Evolutionary conservation across 225 moss, liverwort and hornwort species (phyloP).

Genomic region (Polytrichum commune): DNA sequence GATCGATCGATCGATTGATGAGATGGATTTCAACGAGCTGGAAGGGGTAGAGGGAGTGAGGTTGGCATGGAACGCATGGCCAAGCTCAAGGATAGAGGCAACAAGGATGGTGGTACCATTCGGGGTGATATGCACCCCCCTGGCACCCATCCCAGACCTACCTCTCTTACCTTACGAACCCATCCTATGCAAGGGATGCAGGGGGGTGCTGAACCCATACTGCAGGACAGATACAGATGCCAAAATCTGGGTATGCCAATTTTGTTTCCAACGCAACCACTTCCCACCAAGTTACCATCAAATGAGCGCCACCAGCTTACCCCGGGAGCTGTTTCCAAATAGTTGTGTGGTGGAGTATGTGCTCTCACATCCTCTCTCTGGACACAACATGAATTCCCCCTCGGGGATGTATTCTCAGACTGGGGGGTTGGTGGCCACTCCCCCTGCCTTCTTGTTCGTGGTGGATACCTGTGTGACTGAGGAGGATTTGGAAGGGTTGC

Average conservation of each 20-base stretch:
- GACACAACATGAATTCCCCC: slow-evolving; percentile 15
- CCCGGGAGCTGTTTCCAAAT: slow-evolving; percentile 77
- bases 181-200: slow-evolving; percentile 78
- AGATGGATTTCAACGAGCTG: slow-evolving; percentile 95
- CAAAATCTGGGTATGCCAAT: slow-evolving; percentile 92
- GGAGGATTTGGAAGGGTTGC: slow-evolving; percentile 70
- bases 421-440: slow-evolving; percentile 10
- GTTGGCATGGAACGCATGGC: slow-evolving; percentile 96
- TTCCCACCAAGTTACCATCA: slow-evolving; percentile 75
- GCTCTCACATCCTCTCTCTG: slow-evolving; percentile 38
- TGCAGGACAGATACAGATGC: slow-evolving; percentile 84
- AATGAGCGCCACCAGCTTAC: slow-evolving; percentile 73
- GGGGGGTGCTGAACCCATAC: slow-evolving; percentile 81
- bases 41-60: slow-evolving; percentile 82
- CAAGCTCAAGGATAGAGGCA: slow-evolving; percentile 96
- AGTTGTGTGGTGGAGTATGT: slow-evolving; percentile 94
- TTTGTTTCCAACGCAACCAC: slow-evolving; percentile 91
- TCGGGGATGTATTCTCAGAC: slow-evolving; percentile 34
- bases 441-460: slow-evolving; percentile 78
- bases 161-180: slow-evolving; percentile 85
- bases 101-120: slow-evolving; percentile 91
- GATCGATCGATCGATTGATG: neutral
- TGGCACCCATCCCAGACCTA: slow-evolving; percentile 69
- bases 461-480: slow-evolving; percentile 82
- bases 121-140: slow-evolving; percentile 78